These are phyloP conservation scores for Theileria equi DNA, from an alignment of 169 alveolate species.

Conservation along the genomic window DNA sequence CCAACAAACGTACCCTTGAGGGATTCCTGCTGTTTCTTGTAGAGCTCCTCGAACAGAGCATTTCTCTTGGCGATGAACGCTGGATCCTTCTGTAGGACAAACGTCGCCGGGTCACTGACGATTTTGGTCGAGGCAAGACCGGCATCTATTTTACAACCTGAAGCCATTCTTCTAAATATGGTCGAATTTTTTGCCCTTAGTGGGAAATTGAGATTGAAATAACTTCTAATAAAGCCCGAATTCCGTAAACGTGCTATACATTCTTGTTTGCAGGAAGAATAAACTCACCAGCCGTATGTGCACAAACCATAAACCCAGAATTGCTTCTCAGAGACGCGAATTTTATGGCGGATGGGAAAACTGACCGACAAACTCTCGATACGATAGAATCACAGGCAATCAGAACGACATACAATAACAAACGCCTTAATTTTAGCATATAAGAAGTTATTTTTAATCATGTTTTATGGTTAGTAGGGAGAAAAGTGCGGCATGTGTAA, in stretches of 20 bases:
- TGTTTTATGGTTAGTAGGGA: too few species aligned
- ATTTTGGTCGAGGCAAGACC: constrained; percentile 5
- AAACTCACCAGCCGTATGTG: constrained; percentile 4
- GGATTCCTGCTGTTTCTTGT: constrained; percentile 73
- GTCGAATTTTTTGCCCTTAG: background rate
- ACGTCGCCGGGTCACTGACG: constrained; percentile 41
- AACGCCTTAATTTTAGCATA: too few species aligned
- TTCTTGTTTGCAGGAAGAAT: background rate
- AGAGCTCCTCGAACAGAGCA: constrained; percentile 74
- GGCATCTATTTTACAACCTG: background rate
- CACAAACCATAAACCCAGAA: constrained; percentile 7
- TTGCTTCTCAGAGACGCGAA: too few species aligned
- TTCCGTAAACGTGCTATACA: constrained; percentile 3
- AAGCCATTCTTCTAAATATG: background rate
- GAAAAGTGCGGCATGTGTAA: too few species aligned
- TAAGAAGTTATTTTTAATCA: too few species aligned
- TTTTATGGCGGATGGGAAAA: too few species aligned
- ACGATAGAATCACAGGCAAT: too few species aligned
- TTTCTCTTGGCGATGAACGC: constrained; percentile 78
- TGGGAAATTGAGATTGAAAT: background rate
- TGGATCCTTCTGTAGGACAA: constrained; percentile 60
- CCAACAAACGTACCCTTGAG: constrained; percentile 20
- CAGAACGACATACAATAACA: too few species aligned
- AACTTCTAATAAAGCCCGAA: background rate
- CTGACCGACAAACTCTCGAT: too few species aligned